Conservation (phyloP, 2,329 filamentous ascomycete genomes). For the Aspergillus fumigatiaffinis region DNA sequence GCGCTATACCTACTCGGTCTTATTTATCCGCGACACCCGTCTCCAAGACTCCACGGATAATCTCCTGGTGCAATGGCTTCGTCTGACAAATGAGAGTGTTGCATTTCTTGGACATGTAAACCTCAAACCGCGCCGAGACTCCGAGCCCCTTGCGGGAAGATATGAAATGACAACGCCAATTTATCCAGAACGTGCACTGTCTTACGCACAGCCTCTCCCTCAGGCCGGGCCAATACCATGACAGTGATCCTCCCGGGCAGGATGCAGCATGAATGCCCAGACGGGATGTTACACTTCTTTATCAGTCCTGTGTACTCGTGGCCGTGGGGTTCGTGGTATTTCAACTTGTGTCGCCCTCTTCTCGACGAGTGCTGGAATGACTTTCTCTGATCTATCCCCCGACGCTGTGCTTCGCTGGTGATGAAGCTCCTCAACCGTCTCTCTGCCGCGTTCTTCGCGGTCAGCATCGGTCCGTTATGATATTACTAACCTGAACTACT, state of each 20-base stretch:
- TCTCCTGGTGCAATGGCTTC: neutral
- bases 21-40: neutral
- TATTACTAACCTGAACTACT: neutral
- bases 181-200: neutral
- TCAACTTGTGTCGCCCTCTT: neutral
- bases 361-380: neutral
- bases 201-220: neutral
- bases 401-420: neutral
- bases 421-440: slow-evolving; percentile 4
- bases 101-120: neutral
- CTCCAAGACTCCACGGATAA: neutral
- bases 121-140: neutral
- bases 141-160: neutral
- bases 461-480: neutral
- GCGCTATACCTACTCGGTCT: neutral
- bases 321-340: neutral
- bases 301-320: neutral
- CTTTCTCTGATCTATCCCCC: too few relatives aligned
- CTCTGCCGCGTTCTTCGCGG: slow-evolving; percentile 2
- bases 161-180: neutral
- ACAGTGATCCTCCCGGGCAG: neutral
- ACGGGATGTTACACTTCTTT: neutral
- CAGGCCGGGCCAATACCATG: neutral
- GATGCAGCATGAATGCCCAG: neutral
- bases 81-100: neutral